These are phyloP conservation scores for Maudiozyma barnettii DNA, from an alignment of 805 yeast species.

Conservation along the genomic window DNA sequence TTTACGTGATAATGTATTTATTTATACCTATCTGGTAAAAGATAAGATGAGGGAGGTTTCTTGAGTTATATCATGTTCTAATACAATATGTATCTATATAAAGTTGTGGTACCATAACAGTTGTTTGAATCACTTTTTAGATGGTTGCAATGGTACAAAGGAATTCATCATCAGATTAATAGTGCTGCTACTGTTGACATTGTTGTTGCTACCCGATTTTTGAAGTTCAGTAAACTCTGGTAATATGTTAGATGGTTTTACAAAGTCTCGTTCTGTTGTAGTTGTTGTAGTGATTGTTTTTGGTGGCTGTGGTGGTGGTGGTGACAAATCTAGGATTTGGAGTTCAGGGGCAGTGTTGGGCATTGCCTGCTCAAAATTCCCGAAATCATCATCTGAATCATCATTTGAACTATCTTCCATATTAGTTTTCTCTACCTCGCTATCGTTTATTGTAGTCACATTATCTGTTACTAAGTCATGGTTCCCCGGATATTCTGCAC, in stretches of 20 bases:
- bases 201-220: not conserved
- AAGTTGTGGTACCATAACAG: not conserved
- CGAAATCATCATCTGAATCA: constrained; percentile 19
- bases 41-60: too few relatives aligned
- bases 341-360: not conserved
- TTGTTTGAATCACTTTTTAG: constrained; percentile 8
- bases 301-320: not conserved
- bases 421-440: not conserved
- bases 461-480: not conserved
- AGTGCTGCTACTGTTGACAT: not conserved
- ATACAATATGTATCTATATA: not conserved
- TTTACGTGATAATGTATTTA: too few relatives aligned
- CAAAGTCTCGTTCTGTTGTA: too few relatives aligned
- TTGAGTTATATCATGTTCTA: too few relatives aligned
- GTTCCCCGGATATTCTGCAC: not conserved
- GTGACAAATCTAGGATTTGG: not conserved
- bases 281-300: too few relatives aligned
- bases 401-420: not conserved
- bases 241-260: too few relatives aligned
- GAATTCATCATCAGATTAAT: constrained; percentile 10
- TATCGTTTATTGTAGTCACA: not conserved
- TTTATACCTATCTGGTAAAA: too few relatives aligned
- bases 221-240: not conserved
- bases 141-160: constrained; percentile 24
- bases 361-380: constrained; percentile 15